These are phyloP conservation scores for Lactifluus echinatus DNA, from an alignment of 768 basidiomycete species.

Conservation along the genomic window DNA sequence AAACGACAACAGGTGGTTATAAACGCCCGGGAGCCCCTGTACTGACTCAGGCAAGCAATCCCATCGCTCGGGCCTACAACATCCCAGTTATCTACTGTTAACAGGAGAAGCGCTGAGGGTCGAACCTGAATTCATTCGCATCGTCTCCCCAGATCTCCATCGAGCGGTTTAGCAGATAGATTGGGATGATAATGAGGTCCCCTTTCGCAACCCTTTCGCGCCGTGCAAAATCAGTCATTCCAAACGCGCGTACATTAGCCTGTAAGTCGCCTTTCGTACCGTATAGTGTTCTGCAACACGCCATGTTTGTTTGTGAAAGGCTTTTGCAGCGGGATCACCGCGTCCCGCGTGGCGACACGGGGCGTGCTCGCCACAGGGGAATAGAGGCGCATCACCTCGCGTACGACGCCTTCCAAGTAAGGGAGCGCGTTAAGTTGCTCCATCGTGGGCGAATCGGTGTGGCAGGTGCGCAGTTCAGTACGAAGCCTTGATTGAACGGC, in stretches of 20 bases:
- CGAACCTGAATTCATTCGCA: conserved; percentile 25
- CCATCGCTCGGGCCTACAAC: conserved; percentile 21
- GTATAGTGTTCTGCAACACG: conserved; percentile 1
- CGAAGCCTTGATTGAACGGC: conserved; percentile 29
- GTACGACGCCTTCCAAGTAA: conserved; percentile 29
- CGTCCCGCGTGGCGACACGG: conserved; percentile 24
- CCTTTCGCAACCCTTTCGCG: conserved; percentile 13
- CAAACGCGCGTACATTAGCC: too few relatives aligned
- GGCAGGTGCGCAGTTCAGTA: conserved; percentile 26
- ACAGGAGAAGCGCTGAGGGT: not conserved
- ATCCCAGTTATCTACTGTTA: not conserved
- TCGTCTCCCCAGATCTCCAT: conserved; percentile 29
- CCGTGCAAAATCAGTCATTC: not conserved
- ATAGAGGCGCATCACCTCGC: conserved; percentile 26
- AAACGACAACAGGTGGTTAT: conserved; percentile 24
- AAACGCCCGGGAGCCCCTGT: conserved; percentile 13
- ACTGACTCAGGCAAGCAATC: conserved; percentile 9
- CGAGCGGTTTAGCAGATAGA: conserved; percentile 24
- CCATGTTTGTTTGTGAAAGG: conserved; percentile 21
- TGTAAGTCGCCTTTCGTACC: conserved; percentile 5
- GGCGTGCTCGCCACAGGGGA: conserved; percentile 22
- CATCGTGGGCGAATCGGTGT: conserved; percentile 21
- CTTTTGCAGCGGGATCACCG: conserved; percentile 26
- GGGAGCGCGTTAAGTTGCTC: conserved; percentile 27
- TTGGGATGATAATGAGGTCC: conserved; percentile 22